Percentiles rank a stretch among this genome's conserved stretches.
Conservation (phyloP, 345 rosid species). For the Pugionium dolabratum region DNA sequence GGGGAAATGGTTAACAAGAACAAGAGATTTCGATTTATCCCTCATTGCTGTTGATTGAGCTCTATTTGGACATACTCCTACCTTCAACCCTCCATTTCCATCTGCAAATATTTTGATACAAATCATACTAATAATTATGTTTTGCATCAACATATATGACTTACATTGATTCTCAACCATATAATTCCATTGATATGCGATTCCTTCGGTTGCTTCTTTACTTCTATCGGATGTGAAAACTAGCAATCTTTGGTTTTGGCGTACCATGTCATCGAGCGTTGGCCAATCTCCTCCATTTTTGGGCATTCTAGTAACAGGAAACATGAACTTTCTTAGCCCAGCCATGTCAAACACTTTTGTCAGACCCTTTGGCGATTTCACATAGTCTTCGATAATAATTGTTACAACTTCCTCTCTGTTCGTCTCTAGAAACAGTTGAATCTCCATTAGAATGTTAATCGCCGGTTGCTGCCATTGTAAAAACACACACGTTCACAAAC, state of each 20-base stretch:
- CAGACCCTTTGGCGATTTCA: constrained; percentile 67
- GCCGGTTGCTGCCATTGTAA: constrained; percentile 63
- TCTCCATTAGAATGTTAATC: constrained; percentile 61
- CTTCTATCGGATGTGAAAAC: constrained; percentile 76
- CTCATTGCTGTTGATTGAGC: constrained; percentile 64
- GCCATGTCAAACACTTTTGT: constrained; percentile 72
- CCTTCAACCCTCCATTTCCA: constrained; percentile 75
- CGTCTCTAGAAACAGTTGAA: constrained; percentile 57
- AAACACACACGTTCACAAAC: constrained; percentile 5
- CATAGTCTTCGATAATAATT: constrained; percentile 87
- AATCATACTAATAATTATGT: background rate
- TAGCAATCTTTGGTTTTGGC: constrained; percentile 69
- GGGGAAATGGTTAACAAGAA: constrained; percentile 77
- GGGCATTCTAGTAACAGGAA: constrained; percentile 85
- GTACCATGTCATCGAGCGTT: constrained; percentile 67
- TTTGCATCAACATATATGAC: constrained; percentile 30
- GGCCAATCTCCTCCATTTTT: constrained; percentile 86
- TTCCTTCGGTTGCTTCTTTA: constrained; percentile 84
- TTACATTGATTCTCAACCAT: constrained; percentile 92
- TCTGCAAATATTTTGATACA: constrained; percentile 45
- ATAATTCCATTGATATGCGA: constrained; percentile 85
- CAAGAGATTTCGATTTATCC: constrained; percentile 59
- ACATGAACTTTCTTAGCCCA: constrained; percentile 69
- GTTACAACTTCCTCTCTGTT: constrained; percentile 76
- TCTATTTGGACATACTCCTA: constrained; percentile 71